A percentile compares a stretch with the other conserved stretches of the same genome.
Evolutionary conservation across 179 eudicot species (phyloP).

Genomic region (Beta macrorhiza): DNA sequence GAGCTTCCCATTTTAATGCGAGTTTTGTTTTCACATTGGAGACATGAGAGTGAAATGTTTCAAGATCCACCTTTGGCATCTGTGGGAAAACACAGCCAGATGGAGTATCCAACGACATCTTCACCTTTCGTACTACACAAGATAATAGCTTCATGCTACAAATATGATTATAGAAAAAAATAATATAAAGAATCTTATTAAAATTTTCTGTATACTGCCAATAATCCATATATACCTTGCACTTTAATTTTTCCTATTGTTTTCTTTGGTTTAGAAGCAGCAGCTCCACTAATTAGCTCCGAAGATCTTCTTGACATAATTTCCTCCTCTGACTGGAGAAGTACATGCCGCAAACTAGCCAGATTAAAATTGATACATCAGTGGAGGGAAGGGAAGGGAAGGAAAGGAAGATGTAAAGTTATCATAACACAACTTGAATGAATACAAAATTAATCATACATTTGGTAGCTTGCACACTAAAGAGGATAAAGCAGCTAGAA

Average conservation of each 20-base stretch:
- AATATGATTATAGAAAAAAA: not conserved
- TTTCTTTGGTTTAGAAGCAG: slow-evolving; percentile 67
- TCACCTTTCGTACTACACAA: slow-evolving; percentile 71
- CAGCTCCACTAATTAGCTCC: slow-evolving; percentile 53
- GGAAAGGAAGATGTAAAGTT: not conserved
- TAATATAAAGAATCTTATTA: not conserved
- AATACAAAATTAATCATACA: not conserved
- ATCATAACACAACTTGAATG: not conserved
- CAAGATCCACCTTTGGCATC: slow-evolving; percentile 56
- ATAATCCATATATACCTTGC: slow-evolving; percentile 55
- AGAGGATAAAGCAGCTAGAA: not conserved
- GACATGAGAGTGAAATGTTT: slow-evolving; percentile 41
- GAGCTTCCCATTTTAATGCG: slow-evolving; percentile 42
- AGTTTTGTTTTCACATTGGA: slow-evolving; percentile 53
- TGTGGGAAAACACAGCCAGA: slow-evolving; percentile 68
- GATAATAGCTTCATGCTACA: slow-evolving; percentile 14
- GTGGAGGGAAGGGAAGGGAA: not conserved
- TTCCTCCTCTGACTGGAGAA: slow-evolving; percentile 91
- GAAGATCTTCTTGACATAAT: slow-evolving; percentile 53
- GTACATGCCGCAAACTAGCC: slow-evolving; percentile 61
- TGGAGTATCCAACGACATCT: slow-evolving; percentile 70
- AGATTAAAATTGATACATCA: slow-evolving; percentile 2
- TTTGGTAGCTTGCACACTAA: not conserved
- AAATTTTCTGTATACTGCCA: not conserved
- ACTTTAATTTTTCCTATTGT: slow-evolving; percentile 80